These are phyloP conservation scores for Lecanosticta acicola DNA, from an alignment of 2,329 filamentous ascomycete species.

Conservation along the genomic window DNA sequence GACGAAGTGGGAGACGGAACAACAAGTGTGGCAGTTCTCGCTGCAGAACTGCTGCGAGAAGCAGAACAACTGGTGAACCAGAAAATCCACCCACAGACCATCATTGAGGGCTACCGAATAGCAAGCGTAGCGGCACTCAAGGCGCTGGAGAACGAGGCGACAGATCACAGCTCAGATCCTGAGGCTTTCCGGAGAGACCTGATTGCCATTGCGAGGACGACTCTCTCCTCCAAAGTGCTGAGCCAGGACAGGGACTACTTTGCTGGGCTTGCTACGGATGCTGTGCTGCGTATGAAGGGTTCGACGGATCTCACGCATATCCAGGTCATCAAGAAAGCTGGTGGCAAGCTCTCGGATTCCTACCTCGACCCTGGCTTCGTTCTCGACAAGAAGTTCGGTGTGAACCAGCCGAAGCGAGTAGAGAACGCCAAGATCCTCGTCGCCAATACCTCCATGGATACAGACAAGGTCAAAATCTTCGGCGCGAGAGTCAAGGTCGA, in stretches of 20 bases:
- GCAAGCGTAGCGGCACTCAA: constrained; percentile 81
- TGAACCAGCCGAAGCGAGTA: constrained; percentile 94
- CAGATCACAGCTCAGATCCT: constrained; percentile 80
- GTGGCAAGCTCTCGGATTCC: constrained; percentile 93
- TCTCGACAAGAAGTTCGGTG: constrained; percentile 96
- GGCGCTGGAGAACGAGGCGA: constrained; percentile 75
- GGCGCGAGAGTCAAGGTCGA: constrained; percentile 94
- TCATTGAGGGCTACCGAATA: constrained; percentile 98
- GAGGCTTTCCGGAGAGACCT: constrained; percentile 86
- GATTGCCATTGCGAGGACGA: constrained; percentile 84
- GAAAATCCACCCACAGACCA: constrained; percentile 98
- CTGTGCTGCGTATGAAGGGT: constrained; percentile 80
- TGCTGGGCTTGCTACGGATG: constrained; percentile 80
- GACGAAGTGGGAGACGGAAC: constrained; percentile 98
- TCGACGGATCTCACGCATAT: constrained; percentile 95
- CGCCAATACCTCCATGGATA: constrained; percentile 98
- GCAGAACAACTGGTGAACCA: constrained; percentile 95
- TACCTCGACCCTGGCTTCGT: constrained; percentile 99
- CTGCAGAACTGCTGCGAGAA: constrained; percentile 89
- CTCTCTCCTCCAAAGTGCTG: constrained; percentile 93
- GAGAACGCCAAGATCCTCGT: constrained; percentile 98
- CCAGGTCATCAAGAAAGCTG: constrained; percentile 98
- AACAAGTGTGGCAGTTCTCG: constrained; percentile 93
- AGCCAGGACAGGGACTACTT: constrained; percentile 92
- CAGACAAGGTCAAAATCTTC: constrained; percentile 99